A percentile compares a stretch with the other conserved stretches of the same genome.
phyloP scores from a whole-genome alignment of 768 basidiomycete genomes.

The Phlegmacium glaucopus region DNA sequence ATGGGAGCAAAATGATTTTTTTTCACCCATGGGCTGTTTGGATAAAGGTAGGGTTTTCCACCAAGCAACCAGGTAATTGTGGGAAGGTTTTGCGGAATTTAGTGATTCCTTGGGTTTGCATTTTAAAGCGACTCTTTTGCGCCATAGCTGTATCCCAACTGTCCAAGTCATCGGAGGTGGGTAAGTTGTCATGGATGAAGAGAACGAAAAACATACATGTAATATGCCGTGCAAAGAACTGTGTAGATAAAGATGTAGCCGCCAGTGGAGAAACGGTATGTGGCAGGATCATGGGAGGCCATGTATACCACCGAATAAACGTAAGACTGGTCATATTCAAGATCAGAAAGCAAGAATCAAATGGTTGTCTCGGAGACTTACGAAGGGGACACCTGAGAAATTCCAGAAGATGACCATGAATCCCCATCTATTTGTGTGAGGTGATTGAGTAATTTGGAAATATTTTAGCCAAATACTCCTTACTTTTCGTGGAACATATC shows the following conservation, averaged over 20 bases:
- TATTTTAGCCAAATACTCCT: conserved; percentile 12
- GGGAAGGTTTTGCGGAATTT: conserved; percentile 91
- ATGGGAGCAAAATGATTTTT: not conserved
- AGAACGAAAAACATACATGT: conserved; percentile 52
- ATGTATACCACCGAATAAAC: conserved; percentile 98
- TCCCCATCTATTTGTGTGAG: conserved; percentile 57
- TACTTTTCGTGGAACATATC: conserved; percentile 99
- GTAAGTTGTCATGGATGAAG: conserved; percentile 1
- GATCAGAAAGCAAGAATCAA: not conserved
- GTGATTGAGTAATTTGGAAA: not conserved
- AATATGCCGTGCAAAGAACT: conserved; percentile 82
- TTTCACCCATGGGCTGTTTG: conserved; percentile 89
- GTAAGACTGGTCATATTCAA: conserved; percentile 61
- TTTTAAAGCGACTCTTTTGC: conserved; percentile 97
- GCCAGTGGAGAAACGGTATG: conserved; percentile 81
- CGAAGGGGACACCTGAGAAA: conserved; percentile 89
- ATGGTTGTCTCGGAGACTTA: conserved; percentile 31
- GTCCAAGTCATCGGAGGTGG: conserved; percentile 3
- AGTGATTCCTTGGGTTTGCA: conserved; percentile 89
- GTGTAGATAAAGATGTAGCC: conserved; percentile 71
- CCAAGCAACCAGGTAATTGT: conserved; percentile 76
- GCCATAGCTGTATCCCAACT: conserved; percentile 96
- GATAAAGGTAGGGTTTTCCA: conserved; percentile 87
- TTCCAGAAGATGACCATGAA: conserved; percentile 99
- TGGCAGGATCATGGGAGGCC: conserved; percentile 87